These are phyloP conservation scores for Phaeomoniella chlamydospora DNA, from an alignment of 2,329 filamentous ascomycete species.

Conservation along the genomic window DNA sequence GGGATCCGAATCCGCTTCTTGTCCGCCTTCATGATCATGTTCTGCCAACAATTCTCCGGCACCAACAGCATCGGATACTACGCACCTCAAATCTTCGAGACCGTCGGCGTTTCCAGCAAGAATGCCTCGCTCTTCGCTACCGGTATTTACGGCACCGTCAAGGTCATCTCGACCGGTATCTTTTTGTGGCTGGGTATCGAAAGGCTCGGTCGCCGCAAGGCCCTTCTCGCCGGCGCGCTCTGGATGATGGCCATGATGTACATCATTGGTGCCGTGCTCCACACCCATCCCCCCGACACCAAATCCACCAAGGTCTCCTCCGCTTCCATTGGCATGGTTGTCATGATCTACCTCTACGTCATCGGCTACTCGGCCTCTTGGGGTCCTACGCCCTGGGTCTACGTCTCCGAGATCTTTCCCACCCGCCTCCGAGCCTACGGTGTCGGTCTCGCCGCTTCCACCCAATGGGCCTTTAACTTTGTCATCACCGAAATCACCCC, in stretches of 20 bases:
- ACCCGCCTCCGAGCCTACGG: constrained; percentile 22
- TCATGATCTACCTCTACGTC: constrained; percentile 36
- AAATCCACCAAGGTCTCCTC: constrained; percentile 13
- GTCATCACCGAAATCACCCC: constrained; percentile 27
- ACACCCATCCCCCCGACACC: constrained; percentile 17
- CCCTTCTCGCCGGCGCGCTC: constrained; percentile 18
- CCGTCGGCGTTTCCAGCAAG: constrained; percentile 17
- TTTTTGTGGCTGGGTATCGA: constrained; percentile 23
- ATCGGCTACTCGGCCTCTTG: constrained; percentile 18
- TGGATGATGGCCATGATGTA: constrained; percentile 21
- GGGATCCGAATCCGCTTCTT: constrained; percentile 23
- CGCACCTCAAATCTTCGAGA: constrained; percentile 22
- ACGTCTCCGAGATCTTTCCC: constrained; percentile 18
- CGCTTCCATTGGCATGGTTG: constrained; percentile 22
- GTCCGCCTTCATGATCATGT: constrained; percentile 21
- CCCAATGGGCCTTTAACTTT: constrained; percentile 26
- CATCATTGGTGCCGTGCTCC: constrained; percentile 22
- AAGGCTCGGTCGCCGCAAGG: constrained; percentile 19
- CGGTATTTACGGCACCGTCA: constrained; percentile 53
- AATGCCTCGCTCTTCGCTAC: constrained; percentile 50
- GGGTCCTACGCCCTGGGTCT: constrained; percentile 20
- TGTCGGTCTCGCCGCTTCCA: constrained; percentile 20
- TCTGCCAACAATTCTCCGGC: constrained; percentile 25
- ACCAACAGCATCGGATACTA: constrained; percentile 25
- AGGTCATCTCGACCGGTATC: constrained; percentile 20